A percentile compares a stretch with the other conserved stretches of the same genome.
Conservation (phyloP, 2,329 filamentous ascomycete species). For the Falciphora oryzae region DNA sequence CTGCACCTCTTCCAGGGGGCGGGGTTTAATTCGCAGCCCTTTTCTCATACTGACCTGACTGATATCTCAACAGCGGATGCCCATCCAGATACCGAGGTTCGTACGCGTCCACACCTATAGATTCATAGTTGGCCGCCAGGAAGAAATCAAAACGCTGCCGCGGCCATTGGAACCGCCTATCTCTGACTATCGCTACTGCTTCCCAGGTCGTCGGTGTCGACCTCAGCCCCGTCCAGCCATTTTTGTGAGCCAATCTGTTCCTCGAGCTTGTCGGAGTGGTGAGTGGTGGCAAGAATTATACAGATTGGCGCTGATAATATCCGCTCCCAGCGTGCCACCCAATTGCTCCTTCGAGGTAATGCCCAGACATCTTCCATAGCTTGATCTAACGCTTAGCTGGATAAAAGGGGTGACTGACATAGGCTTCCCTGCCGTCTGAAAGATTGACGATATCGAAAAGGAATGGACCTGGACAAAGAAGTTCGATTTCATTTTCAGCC, state of each 20-base stretch:
- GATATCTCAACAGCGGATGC: conserved; percentile 13
- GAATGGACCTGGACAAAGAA: conserved; percentile 17
- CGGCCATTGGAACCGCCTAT: not conserved
- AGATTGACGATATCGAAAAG: conserved; percentile 21
- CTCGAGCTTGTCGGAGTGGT: too few relatives aligned
- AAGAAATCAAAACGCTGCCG: too few relatives aligned
- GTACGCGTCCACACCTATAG: not conserved
- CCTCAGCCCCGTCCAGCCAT: conserved; percentile 18
- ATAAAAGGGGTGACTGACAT: too few relatives aligned
- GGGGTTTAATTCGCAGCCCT: too few relatives aligned
- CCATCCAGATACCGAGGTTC: conserved; percentile 16
- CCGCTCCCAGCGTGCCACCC: conserved; percentile 9
- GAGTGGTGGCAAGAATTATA: not conserved
- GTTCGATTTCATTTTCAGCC: conserved; percentile 19
- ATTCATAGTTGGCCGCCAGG: too few relatives aligned
- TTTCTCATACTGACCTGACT: not conserved
- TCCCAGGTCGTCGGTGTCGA: conserved; percentile 18
- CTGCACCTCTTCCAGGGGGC: not conserved
- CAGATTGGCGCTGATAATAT: not conserved
- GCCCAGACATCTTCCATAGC: too few relatives aligned
- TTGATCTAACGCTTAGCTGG: too few relatives aligned
- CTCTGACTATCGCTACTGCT: too few relatives aligned
- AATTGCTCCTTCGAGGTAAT: conserved; percentile 12
- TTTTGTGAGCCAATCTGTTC: conserved; percentile 15
- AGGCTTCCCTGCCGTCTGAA: too few relatives aligned